Percentiles rank a stretch among this genome's conserved stretches.
Conservation (phyloP, 768 basidiomycete genomes). For the Melanogaster broomeanus region DNA sequence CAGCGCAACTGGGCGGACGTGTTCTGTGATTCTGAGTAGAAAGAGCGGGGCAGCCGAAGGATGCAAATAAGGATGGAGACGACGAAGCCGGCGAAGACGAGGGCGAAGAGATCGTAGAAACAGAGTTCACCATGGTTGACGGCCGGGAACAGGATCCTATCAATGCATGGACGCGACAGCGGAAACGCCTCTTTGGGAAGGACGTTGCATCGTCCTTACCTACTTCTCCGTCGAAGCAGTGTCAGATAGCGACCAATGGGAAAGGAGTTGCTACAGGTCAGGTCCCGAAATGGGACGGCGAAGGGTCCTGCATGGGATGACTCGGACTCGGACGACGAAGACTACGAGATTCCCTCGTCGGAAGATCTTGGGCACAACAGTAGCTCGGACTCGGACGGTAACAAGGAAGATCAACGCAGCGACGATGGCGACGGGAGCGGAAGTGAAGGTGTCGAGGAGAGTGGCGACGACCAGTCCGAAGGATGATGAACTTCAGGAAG, state of each 20-base stretch:
- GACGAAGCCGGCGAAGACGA: conserved; percentile 19
- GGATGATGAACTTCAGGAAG: conserved; percentile 51
- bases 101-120: conserved; percentile 53
- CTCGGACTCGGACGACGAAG: conserved; percentile 36
- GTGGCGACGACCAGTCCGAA: conserved; percentile 41
- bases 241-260: neutral
- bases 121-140: conserved; percentile 73
- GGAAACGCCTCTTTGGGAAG: conserved; percentile 58
- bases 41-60: conserved; percentile 20
- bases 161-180: conserved; percentile 60
- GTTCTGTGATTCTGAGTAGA: conserved; percentile 56
- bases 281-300: conserved; percentile 11
- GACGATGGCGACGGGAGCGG: conserved; percentile 33
- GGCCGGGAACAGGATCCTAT: conserved; percentile 67
- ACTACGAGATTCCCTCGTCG: conserved; percentile 34
- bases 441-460: conserved; percentile 34
- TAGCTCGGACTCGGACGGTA: conserved; percentile 36
- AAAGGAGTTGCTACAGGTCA: conserved; percentile 6
- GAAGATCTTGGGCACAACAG: conserved; percentile 52
- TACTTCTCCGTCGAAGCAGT: conserved; percentile 1
- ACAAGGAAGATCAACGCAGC: conserved; percentile 25
- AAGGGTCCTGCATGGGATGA: conserved; percentile 34
- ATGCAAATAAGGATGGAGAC: neutral
- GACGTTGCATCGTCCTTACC: neutral
- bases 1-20: conserved; percentile 67